These are phyloP conservation scores for Malassezia nana DNA, from an alignment of 1,284 basidiomycete genomes.

Conservation along the genomic window DNA sequence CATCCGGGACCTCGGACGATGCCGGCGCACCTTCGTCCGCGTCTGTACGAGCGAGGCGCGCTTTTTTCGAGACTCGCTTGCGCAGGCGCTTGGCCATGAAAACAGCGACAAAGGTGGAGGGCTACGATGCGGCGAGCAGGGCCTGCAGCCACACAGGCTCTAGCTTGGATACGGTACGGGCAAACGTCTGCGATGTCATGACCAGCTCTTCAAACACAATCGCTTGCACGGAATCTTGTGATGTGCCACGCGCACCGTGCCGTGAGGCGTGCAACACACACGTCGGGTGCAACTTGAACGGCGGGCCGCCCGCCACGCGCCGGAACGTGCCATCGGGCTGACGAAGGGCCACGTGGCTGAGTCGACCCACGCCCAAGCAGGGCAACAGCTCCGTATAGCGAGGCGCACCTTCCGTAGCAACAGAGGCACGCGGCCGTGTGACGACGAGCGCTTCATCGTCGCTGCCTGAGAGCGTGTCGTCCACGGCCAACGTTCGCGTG, in stretches of 20 bases:
- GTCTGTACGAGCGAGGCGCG: background rate
- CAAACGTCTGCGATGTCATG: slow-evolving; percentile 43
- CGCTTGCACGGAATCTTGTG: slow-evolving; percentile 14
- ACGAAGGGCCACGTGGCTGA: slow-evolving; percentile 28
- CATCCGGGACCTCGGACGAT: too few species aligned
- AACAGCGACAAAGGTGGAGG: background rate
- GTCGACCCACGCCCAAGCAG: slow-evolving; percentile 27
- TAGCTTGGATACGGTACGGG: slow-evolving; percentile 34
- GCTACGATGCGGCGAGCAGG: background rate
- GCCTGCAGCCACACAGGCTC: slow-evolving; percentile 38
- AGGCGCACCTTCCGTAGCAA: background rate
- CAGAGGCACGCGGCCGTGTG: background rate
- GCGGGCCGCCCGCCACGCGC: slow-evolving; percentile 21
- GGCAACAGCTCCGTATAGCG: slow-evolving; percentile 23
- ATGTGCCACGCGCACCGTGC: slow-evolving; percentile 13
- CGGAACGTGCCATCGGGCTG: slow-evolving; percentile 29
- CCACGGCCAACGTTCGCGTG: background rate
- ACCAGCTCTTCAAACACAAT: slow-evolving; percentile 45
- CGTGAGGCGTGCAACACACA: slow-evolving; percentile 28
- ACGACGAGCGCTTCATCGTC: slow-evolving; percentile 7
- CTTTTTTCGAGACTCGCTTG: slow-evolving; percentile 9
- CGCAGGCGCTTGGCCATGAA: slow-evolving; percentile 16
- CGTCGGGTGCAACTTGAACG: slow-evolving; percentile 41
- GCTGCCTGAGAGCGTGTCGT: slow-evolving; percentile 7
- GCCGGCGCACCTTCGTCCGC: background rate